phyloP scores from a whole-genome alignment of 371 early-diverging fungal genomes.

The Mortierella sp. region DNA sequence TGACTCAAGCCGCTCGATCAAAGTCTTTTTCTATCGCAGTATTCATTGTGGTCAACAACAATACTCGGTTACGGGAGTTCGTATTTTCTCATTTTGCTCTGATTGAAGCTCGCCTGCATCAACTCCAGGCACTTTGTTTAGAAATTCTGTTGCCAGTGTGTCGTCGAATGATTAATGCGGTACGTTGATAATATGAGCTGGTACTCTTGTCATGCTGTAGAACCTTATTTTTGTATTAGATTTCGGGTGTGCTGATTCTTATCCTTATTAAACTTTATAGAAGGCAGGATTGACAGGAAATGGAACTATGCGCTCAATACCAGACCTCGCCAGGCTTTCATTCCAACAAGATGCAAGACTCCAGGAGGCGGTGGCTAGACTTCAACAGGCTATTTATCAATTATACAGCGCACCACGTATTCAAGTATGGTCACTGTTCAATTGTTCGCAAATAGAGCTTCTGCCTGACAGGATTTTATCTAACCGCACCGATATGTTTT shows the following conservation, averaged over 20 bases:
- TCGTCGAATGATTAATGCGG: conserved; percentile 46
- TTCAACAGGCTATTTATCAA: conserved; percentile 65
- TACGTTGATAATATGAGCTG: conserved; percentile 8
- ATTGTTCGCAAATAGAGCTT: too few species aligned
- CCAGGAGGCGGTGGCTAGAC: conserved; percentile 63
- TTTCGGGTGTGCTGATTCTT: background rate
- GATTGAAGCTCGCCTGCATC: conserved; percentile 72
- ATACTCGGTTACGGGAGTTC: conserved; percentile 66
- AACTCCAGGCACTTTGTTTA: conserved; percentile 67
- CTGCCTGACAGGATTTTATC: background rate
- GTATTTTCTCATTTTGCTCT: conserved; percentile 76
- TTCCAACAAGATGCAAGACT: conserved; percentile 68
- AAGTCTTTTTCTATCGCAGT: conserved; percentile 73
- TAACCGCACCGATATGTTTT: background rate
- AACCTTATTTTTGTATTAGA: background rate
- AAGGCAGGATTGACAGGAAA: conserved; percentile 28
- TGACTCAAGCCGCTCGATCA: conserved; percentile 63
- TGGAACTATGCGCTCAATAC: conserved; percentile 31
- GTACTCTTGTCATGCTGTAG: background rate
- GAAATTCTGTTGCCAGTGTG: conserved; percentile 63
- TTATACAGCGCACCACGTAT: conserved; percentile 72
- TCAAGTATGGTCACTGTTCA: conserved; percentile 59
- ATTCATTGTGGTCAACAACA: conserved; percentile 68
- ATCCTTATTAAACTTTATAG: conserved; percentile 15
- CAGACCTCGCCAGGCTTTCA: conserved; percentile 59